Evolutionary conservation across 2,329 filamentous ascomycete genomes (phyloP).

Genomic region (Dothideomycetes sp.): DNA sequence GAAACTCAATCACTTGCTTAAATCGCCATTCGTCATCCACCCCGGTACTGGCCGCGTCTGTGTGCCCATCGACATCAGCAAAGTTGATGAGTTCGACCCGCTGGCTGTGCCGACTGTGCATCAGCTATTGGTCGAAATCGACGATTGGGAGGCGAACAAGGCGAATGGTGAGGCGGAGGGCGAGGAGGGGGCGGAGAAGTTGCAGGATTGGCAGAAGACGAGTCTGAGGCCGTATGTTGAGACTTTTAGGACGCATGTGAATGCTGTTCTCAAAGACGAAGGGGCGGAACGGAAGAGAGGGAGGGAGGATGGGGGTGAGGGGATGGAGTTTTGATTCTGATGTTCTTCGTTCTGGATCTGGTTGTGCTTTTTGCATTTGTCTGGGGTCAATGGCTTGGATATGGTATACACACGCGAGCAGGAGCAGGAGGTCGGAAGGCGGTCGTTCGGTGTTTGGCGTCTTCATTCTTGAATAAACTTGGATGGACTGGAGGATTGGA

Average conservation of each 20-base stretch:
- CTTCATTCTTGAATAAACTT: no score
- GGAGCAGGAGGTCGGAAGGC: no score
- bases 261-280: slow-evolving; percentile 66
- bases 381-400: no score
- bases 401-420: no score
- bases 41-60: slow-evolving; percentile 89
- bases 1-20: slow-evolving; percentile 95
- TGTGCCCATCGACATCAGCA: slow-evolving; percentile 75
- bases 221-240: slow-evolving; percentile 88
- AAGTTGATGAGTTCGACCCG: slow-evolving; percentile 75
- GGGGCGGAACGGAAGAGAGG: slow-evolving; percentile 36
- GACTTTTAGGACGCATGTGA: slow-evolving; percentile 74
- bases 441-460: no score
- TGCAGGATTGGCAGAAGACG: slow-evolving; percentile 94
- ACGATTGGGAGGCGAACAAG: slow-evolving; percentile 52
- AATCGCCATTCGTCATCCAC: slow-evolving; percentile 92
- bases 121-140: slow-evolving; percentile 71
- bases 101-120: slow-evolving; percentile 82
- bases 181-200: slow-evolving; percentile 36
- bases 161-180: slow-evolving; percentile 16
- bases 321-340: slow-evolving; percentile 59
- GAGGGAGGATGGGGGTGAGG: slow-evolving; percentile 39
- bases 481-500: no score
- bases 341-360: neutral
- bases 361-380: slow-evolving; percentile 2